Evolutionary conservation across 2,329 filamentous ascomycete genomes (phyloP), one percentile per base, ranked within the genome.

Genomic region (Colletotrichum musicola): DNA sequence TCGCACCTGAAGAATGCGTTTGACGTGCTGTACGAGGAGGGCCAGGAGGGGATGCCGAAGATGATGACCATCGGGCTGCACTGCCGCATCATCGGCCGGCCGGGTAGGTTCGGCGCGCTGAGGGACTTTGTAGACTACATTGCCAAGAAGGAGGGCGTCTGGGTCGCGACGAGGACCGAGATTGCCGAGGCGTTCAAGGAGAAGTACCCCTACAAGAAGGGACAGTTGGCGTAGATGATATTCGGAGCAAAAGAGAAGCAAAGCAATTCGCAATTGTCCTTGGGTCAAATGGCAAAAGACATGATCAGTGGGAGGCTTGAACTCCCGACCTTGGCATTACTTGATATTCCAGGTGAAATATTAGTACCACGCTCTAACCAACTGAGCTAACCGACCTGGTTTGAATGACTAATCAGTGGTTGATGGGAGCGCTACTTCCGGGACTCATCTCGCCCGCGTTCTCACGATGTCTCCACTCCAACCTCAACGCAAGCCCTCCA

Each of bases 41-140:
- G 84, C 1, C 74, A 79, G 59, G 78, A 79, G 12, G 84, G 84
- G 1, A 75, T 75, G 71, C 84, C 84, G 4, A 86, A 86, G 77
- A 88, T 88, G 86, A 88, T 88, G 86, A 88, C 86, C 0, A 81
- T 88, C 25, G 84, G 83, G 1, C 73, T 88, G 27, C 85, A 88
- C 73, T 86, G 84, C 70, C 80, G 85, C 6, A 85, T 86, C 62
- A 82, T 85, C 42, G 86, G 86, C 1, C 81, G 84, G 40, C 86
- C 86, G 0, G 86, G 84, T 4, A 78, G 86, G 1, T 84, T 84
- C 68, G 80, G 78, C 53, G 86, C 85, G 1, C 72, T 89, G 49
- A 79, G 82, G 72, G 81, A 85, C 62, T 86, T 87, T 73, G 82
- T 87, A 1, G 82, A 87, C 66, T 86, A 88, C 64, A 85, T 88